Percentiles rank a stretch among this genome's conserved stretches.
These are phyloP conservation scores for Chamaenerion angustifolium DNA, from an alignment of 345 rosid genomes.

Conservation along the genomic window DNA sequence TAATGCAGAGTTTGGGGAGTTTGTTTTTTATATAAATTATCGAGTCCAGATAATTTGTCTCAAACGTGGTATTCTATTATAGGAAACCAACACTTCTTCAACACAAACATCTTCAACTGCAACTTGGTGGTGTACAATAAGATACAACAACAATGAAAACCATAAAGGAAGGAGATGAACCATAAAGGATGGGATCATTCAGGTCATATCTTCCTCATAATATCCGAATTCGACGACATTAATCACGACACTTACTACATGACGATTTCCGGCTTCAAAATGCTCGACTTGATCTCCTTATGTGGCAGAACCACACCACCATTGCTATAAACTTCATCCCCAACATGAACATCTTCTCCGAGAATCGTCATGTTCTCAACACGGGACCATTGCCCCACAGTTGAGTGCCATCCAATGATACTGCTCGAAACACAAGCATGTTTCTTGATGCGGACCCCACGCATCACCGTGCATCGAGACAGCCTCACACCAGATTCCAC, in stretches of 20 bases:
- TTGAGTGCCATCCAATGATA: constrained; percentile 96
- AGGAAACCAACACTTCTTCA: too few relatives aligned
- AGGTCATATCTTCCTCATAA: too few relatives aligned
- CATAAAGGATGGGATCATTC: too few relatives aligned
- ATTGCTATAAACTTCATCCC: constrained; percentile 90
- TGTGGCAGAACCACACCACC: constrained; percentile 97
- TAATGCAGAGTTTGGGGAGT: too few relatives aligned
- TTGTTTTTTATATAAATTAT: too few relatives aligned
- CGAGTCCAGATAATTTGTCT: too few relatives aligned
- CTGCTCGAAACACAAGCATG: constrained; percentile 93
- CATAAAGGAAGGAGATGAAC: too few relatives aligned
- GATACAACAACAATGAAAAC: too few relatives aligned
- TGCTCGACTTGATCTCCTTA: constrained; percentile 90
- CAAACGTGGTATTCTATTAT: too few relatives aligned
- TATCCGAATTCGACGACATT: too few relatives aligned
- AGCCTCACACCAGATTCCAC: constrained; percentile 94
- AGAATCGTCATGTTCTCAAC: constrained; percentile 98
- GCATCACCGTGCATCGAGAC: constrained; percentile 92
- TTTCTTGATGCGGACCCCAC: constrained; percentile 87
- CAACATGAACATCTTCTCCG: constrained; percentile 90
- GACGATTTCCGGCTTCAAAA: constrained; percentile 96
- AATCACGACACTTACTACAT: constrained; percentile 33
- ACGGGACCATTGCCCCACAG: constrained; percentile 91
- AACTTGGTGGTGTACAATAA: too few relatives aligned
- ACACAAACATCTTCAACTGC: too few relatives aligned